Evolutionary conservation across 116 monocot genomes (phyloP).

Genomic region (Zostera marina): DNA sequence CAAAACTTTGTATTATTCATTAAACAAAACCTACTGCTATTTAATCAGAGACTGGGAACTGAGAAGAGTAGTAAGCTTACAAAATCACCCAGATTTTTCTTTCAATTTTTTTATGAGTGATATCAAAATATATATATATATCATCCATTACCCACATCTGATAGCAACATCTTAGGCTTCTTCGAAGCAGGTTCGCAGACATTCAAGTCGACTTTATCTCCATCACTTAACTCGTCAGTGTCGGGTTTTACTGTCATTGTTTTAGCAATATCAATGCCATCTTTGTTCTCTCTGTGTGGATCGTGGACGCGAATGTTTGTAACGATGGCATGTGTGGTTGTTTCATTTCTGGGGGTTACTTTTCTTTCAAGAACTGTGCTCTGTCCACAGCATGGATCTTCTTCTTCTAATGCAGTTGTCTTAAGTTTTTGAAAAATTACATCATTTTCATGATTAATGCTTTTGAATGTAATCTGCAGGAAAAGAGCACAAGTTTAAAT

Average conservation of each 20-base stretch:
- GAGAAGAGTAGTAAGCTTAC: too few relatives aligned
- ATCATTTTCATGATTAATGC: neutral
- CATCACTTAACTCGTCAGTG: too few relatives aligned
- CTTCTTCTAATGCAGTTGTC: neutral
- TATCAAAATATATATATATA: constrained; percentile 2
- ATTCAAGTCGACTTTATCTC: too few relatives aligned
- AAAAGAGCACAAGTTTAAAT: neutral
- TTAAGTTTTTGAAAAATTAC: neutral
- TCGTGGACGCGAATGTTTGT: neutral
- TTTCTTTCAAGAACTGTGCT: constrained; percentile 1
- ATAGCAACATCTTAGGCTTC: too few relatives aligned
- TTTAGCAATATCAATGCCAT: neutral
- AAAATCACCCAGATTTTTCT: too few relatives aligned
- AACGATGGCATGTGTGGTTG: constrained; percentile 1
- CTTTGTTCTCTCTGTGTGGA: neutral
- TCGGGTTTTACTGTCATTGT: neutral
- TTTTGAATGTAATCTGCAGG: neutral
- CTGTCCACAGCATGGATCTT: neutral
- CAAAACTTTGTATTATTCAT: too few relatives aligned
- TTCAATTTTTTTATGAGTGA: neutral
- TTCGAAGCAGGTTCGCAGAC: too few relatives aligned
- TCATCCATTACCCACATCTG: too few relatives aligned
- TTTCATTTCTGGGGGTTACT: neutral
- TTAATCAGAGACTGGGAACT: too few relatives aligned
- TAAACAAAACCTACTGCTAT: too few relatives aligned